These are phyloP conservation scores for Aspergillus novofumigatus DNA, from an alignment of 2,329 filamentous ascomycete species.

Conservation along the genomic window DNA sequence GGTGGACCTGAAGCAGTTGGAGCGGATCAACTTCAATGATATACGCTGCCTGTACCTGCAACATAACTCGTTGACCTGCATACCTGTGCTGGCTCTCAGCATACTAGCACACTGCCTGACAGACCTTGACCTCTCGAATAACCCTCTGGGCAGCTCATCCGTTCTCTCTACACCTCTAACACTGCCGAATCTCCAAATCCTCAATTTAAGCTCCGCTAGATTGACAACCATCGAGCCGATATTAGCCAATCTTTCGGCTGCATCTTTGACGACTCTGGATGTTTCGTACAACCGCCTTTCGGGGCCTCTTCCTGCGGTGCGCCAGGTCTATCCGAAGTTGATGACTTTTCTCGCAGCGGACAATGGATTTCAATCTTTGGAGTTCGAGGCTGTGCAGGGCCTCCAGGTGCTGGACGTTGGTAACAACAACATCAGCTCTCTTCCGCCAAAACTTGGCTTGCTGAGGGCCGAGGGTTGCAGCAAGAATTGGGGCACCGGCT, in stretches of 20 bases:
- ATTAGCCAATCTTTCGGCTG: constrained; percentile 64
- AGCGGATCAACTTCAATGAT: constrained; percentile 43
- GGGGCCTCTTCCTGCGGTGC: constrained; percentile 61
- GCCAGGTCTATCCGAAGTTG: constrained; percentile 65
- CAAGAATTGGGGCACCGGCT: constrained; percentile 37
- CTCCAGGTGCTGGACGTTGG: constrained; percentile 72
- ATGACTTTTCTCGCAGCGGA: constrained; percentile 69
- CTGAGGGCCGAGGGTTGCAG: constrained; percentile 55
- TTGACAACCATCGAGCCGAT: constrained; percentile 68
- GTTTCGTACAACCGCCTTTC: constrained; percentile 77
- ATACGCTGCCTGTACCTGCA: constrained; percentile 64
- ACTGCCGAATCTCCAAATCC: constrained; percentile 69
- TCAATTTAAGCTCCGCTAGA: constrained; percentile 71
- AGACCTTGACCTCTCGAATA: constrained; percentile 69
- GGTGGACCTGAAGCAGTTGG: constrained; percentile 47
- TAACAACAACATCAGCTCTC: constrained; percentile 78
- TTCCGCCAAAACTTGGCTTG: constrained; percentile 77
- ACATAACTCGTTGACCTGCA: constrained; percentile 67
- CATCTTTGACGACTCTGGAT: constrained; percentile 71
- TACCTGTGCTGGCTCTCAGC: constrained; percentile 65
- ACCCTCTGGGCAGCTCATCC: constrained; percentile 61
- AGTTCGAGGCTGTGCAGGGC: constrained; percentile 69
- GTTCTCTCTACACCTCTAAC: constrained; percentile 65
- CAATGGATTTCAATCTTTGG: constrained; percentile 71
- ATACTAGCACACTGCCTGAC: constrained; percentile 68